phyloP scores from a whole-genome alignment of 2,329 filamentous ascomycete genomes.

The Penicillium thymicola region DNA sequence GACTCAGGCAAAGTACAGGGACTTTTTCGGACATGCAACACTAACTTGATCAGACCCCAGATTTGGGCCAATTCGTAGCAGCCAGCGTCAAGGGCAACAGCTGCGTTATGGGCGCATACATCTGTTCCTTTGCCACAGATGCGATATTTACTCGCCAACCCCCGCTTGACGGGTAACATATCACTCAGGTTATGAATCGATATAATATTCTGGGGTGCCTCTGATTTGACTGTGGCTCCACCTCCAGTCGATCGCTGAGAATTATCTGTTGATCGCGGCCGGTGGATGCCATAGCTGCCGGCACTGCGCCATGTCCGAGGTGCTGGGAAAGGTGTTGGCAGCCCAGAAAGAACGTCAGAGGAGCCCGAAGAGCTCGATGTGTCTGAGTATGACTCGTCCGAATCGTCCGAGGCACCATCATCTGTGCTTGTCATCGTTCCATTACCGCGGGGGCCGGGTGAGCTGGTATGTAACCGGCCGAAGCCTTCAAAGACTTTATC shows the following conservation, averaged over 20 bases:
- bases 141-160: constrained; percentile 73
- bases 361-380: constrained; percentile 54
- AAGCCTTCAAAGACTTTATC: constrained; percentile 62
- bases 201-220: constrained; percentile 63
- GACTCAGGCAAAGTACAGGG: constrained; percentile 60
- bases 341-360: constrained; percentile 42
- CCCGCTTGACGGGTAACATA: constrained; percentile 72
- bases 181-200: constrained; percentile 68
- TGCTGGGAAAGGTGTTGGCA: constrained; percentile 49
- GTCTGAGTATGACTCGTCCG: constrained; percentile 56
- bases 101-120: constrained; percentile 80
- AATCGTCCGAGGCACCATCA: constrained; percentile 46
- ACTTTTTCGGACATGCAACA: constrained; percentile 74
- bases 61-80: constrained; percentile 71
- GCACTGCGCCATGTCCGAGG: constrained; percentile 51
- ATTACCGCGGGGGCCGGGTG: constrained; percentile 45
- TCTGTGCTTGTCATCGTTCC: constrained; percentile 41
- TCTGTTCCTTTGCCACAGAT: constrained; percentile 80
- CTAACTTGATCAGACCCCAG: constrained; percentile 76
- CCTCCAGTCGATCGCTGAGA: constrained; percentile 55
- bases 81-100: constrained; percentile 68
- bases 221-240: constrained; percentile 50
- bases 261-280: constrained; percentile 48
- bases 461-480: constrained; percentile 55
- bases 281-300: constrained; percentile 54